Percentiles rank a stretch among this genome's conserved stretches.
Conservation (phyloP, 345 rosid genomes). For the Brassica juncea region DNA sequence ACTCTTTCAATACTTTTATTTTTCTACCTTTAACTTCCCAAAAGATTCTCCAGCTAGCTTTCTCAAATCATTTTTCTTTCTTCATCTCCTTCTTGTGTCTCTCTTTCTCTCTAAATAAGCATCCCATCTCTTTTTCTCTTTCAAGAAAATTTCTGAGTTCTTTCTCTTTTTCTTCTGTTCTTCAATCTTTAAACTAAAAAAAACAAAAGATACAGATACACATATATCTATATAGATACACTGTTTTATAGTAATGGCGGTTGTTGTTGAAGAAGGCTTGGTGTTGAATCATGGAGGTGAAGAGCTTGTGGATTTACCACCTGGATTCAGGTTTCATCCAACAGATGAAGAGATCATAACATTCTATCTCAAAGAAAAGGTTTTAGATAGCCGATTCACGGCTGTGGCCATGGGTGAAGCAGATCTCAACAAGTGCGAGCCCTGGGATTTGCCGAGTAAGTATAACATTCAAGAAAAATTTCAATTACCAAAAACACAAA, state of each 20-base stretch:
- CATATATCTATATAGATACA: neutral
- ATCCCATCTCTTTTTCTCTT: neutral
- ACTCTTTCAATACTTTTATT: conserved; percentile 44
- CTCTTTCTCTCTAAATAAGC: conserved; percentile 16
- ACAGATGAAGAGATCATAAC: conserved; percentile 88
- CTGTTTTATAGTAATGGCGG: conserved; percentile 44
- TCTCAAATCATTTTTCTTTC: conserved; percentile 31
- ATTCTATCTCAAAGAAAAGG: conserved; percentile 71
- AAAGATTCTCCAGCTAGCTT: conserved; percentile 42
- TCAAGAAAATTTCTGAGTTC: neutral
- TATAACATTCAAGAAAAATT: neutral
- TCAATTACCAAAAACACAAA: neutral
- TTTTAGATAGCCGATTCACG: conserved; percentile 54
- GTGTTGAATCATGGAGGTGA: conserved; percentile 51
- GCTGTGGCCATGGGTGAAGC: conserved; percentile 82
- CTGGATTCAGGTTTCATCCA: conserved; percentile 95
- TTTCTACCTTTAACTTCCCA: conserved; percentile 63
- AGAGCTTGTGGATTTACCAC: conserved; percentile 69
- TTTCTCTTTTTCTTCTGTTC: conserved; percentile 12
- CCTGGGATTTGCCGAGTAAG: conserved; percentile 95
- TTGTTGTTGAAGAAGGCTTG: conserved; percentile 50
- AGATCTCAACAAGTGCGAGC: conserved; percentile 94
- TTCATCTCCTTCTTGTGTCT: conserved; percentile 30
- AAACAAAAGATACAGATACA: neutral
- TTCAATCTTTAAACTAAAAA: conserved; percentile 12